Conservation (phyloP, 2,329 filamentous ascomycete species). For the Cercospora sojina region DNA sequence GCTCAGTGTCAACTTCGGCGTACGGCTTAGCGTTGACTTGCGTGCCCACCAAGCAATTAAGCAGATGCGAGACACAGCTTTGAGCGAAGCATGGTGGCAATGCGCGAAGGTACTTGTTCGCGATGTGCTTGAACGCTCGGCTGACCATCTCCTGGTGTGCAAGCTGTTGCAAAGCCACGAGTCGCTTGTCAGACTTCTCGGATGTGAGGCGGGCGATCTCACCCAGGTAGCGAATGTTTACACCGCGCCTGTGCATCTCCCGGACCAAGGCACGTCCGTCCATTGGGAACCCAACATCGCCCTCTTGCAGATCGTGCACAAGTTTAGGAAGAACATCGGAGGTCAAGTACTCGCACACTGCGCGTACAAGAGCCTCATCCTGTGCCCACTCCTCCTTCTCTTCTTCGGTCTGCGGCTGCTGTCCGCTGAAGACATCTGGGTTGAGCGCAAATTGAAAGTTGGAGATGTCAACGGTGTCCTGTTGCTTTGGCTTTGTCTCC, state of each 20-base stretch:
- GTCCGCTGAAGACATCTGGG: slow-evolving; percentile 92
- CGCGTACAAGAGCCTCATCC: slow-evolving; percentile 85
- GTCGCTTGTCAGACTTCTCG: slow-evolving; percentile 60
- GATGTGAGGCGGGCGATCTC: slow-evolving; percentile 67
- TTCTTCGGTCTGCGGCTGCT: slow-evolving; percentile 82
- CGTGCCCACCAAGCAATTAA: slow-evolving; percentile 87
- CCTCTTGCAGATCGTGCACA: slow-evolving; percentile 81
- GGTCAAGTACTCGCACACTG: slow-evolving; percentile 75
- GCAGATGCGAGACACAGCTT: slow-evolving; percentile 76
- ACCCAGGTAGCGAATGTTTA: slow-evolving; percentile 96
- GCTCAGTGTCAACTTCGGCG: slow-evolving; percentile 70
- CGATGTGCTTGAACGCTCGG: slow-evolving; percentile 92
- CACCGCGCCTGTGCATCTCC: slow-evolving; percentile 91
- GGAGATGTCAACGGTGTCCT: slow-evolving; percentile 78
- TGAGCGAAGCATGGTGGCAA: slow-evolving; percentile 78
- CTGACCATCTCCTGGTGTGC: slow-evolving; percentile 89
- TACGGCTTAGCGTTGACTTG: slow-evolving; percentile 73
- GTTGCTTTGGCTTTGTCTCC: slow-evolving; percentile 39
- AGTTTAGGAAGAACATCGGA: slow-evolving; percentile 79
- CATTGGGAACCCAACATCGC: slow-evolving; percentile 96
- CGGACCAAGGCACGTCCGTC: slow-evolving; percentile 89
- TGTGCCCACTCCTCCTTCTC: slow-evolving; percentile 80
- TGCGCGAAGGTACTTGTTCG: slow-evolving; percentile 74
- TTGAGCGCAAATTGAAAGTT: slow-evolving; percentile 87
- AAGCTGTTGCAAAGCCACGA: slow-evolving; percentile 74